Conservation (phyloP, 2,329 filamentous ascomycete genomes). For the Penicillium concentricum region DNA sequence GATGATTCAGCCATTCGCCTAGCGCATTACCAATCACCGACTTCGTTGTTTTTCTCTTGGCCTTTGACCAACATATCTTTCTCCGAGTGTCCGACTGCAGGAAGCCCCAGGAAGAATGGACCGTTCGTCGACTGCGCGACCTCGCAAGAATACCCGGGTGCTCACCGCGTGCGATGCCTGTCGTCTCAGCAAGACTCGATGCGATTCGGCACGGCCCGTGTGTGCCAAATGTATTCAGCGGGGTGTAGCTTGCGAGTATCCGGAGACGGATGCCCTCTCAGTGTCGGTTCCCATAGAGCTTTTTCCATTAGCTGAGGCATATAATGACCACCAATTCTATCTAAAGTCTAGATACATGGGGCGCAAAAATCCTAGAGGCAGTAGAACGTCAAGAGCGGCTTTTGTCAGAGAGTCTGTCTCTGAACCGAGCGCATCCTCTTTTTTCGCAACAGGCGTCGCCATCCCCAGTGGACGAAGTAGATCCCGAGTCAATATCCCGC, state of each 20-base stretch:
- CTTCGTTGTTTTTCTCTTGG: neutral
- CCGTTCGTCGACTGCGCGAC: conserved; percentile 8
- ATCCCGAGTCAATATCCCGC: conserved; percentile 25
- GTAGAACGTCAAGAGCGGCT: conserved; percentile 26
- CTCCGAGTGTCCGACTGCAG: neutral
- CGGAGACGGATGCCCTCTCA: conserved; percentile 25
- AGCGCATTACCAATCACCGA: conserved; percentile 2
- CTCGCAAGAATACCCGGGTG: conserved; percentile 26
- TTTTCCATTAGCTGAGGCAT: conserved; percentile 6
- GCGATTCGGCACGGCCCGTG: conserved; percentile 24
- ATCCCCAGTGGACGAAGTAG: conserved; percentile 19
- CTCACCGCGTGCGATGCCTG: conserved; percentile 27
- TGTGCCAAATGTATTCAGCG: conserved; percentile 27
- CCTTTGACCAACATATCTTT: neutral
- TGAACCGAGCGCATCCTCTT: conserved; percentile 1
- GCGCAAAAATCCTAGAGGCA: conserved; percentile 22
- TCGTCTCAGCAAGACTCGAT: conserved; percentile 27
- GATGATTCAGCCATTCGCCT: conserved; percentile 10
- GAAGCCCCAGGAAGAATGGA: conserved; percentile 16
- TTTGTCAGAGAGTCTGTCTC: conserved; percentile 15
- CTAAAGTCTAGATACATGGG: conserved; percentile 25
- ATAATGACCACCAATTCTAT: conserved; percentile 10
- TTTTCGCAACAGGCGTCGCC: conserved; percentile 10
- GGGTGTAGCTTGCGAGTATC: conserved; percentile 25
- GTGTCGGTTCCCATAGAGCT: conserved; percentile 19